Conservation (phyloP, 1,139 yeast species). For the Pichia sorboxylosa region DNA sequence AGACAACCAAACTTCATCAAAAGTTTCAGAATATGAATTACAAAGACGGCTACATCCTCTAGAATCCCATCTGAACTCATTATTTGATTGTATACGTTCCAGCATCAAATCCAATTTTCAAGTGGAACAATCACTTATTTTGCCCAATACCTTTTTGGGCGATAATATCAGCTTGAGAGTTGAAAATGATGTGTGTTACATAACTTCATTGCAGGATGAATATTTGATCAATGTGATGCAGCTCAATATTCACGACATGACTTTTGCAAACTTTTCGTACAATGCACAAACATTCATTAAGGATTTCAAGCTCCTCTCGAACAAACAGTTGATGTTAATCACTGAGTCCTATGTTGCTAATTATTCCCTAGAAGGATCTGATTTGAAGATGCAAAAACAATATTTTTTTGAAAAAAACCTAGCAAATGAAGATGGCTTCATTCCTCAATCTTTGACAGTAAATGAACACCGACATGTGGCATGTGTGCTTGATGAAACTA, state of each 20-base stretch:
- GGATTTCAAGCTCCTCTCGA: neutral
- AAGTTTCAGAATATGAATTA: constrained; percentile 10
- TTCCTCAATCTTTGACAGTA: constrained; percentile 1
- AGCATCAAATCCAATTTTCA: constrained; percentile 17
- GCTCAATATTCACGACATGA: neutral
- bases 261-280: neutral
- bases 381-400: neutral
- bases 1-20: neutral
- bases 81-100: constrained; percentile 14
- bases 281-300: neutral
- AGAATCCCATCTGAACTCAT: constrained; percentile 8
- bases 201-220: neutral
- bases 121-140: constrained; percentile 4
- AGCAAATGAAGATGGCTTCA: neutral
- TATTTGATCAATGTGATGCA: neutral
- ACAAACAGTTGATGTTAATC: neutral
- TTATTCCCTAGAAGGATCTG: neutral
- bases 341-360: neutral
- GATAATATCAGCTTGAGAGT: neutral
- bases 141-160: neutral
- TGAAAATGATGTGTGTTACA: neutral
- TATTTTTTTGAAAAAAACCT: neutral
- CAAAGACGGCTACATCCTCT: no score
- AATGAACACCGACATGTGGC: constrained; percentile 10
- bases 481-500: constrained; percentile 31